phyloP scores from a whole-genome alignment of 225 moss, liverwort and hornwort genomes.

The Physcomitrium patens region DNA sequence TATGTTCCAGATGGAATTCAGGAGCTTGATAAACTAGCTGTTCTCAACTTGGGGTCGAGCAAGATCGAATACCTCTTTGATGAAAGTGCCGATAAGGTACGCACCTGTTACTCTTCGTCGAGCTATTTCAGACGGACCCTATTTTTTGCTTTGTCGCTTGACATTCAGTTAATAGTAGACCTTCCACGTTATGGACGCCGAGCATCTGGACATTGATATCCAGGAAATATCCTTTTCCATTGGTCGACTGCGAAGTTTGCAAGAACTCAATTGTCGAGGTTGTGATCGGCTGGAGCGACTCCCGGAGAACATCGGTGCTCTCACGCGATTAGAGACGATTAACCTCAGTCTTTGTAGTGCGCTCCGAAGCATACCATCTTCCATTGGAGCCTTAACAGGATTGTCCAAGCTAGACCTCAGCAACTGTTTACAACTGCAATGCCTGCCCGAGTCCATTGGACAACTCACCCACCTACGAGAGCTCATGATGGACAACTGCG shows the following conservation, averaged over 20 bases:
- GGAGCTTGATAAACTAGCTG: conserved; percentile 36
- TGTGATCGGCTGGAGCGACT: conserved; percentile 42
- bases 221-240: conserved; percentile 41
- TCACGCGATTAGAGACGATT: conserved; percentile 41
- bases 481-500: conserved; percentile 41
- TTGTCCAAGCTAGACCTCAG: conserved; percentile 34
- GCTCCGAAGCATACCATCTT: conserved; percentile 39
- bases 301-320: conserved; percentile 35
- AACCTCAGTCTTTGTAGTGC: conserved; percentile 40
- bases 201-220: conserved; percentile 2
- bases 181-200: not conserved
- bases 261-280: conserved; percentile 40
- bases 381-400: conserved; percentile 33
- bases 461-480: conserved; percentile 36
- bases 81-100: conserved; percentile 39
- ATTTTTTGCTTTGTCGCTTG: no score
- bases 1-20: conserved; percentile 38
- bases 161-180: no score
- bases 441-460: conserved; percentile 41
- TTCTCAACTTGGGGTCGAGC: conserved; percentile 46
- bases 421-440: conserved; percentile 42
- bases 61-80: conserved; percentile 42
- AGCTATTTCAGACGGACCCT: no score
- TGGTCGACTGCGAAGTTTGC: conserved; percentile 40
- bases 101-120: no score